Evolutionary conservation across 768 basidiomycete genomes (phyloP), one percentile per base, ranked within the genome.

Genomic region (Macrocybe gigantea): DNA sequence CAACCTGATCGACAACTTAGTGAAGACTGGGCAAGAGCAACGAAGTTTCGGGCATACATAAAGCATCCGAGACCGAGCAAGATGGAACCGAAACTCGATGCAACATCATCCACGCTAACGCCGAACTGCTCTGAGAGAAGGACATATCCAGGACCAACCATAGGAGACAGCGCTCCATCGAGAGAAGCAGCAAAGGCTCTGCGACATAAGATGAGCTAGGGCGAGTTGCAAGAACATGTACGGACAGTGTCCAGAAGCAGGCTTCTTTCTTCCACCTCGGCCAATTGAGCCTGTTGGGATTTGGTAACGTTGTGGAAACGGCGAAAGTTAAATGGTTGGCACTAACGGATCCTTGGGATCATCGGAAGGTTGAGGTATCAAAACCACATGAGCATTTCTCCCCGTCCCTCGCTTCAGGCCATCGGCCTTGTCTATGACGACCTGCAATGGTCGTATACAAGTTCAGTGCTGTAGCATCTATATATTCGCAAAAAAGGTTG

Each of bases 221-320:
- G 11, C 10, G 29, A 12, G 29, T 33, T 10, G 12, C 6, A 5
- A 8, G 22, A 31, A 22, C 13, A 9, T 35, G 34, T 5, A 52
- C 63, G 38, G 47, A 70, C 71, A 73, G 52, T 8, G 71, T 68
- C 69, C 71, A 73, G 54, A 74, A 73, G 50, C 71, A 70, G 1
- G 68, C 66, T 48, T 73, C 72, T 45, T 73, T 73, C 58, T 67
- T 69, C 72, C 71, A 73, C 44, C 57, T 50, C 7, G 72, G 69
- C 72, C 72, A 73, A 48, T 73, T 73, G 31, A 73, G 46, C 9
- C 67, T 70, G 40, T 10, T 5, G 44, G 35, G 44, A 44, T n/a
- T n/a, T 12, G 22, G 11, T 6, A 38, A 10, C 37, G 12, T 34
- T 14, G 5, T 35, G 33, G 32, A 11, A n/a, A 1, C 10, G 7